phyloP scores from a whole-genome alignment of 2,329 filamentous ascomycete genomes.

The Metarhizium album region DNA sequence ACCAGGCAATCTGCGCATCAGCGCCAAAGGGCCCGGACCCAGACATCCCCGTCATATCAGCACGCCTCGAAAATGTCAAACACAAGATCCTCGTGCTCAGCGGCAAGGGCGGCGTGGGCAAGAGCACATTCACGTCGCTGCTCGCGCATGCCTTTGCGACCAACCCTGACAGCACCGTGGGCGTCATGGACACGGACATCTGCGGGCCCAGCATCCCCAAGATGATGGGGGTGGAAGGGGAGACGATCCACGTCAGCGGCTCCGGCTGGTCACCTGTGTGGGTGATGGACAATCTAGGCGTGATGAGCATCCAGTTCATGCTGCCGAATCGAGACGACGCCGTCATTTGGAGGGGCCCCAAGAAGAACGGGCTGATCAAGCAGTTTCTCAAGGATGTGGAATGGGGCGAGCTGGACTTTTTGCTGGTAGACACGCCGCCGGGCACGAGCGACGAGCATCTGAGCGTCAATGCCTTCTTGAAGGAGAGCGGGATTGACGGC shows the following conservation, averaged over 20 bases:
- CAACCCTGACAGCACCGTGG: slow-evolving; percentile 68
- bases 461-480: slow-evolving; percentile 83
- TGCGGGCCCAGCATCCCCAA: slow-evolving; percentile 94
- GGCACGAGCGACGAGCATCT: slow-evolving; percentile 94
- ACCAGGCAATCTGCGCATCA: slow-evolving; percentile 89
- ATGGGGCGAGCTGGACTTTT: slow-evolving; percentile 89
- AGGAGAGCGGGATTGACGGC: slow-evolving; percentile 84
- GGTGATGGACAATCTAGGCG: slow-evolving; percentile 85
- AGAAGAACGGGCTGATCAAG: slow-evolving; percentile 98
- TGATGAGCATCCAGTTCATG: slow-evolving; percentile 99
- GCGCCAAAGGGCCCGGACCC: slow-evolving; percentile 93
- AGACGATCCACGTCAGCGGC: slow-evolving; percentile 84
- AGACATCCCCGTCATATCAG: slow-evolving; percentile 80
- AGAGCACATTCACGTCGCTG: slow-evolving; percentile 85
- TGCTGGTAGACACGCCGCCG: slow-evolving; percentile 90
- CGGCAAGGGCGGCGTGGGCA: slow-evolving; percentile 94
- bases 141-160: slow-evolving; percentile 82
- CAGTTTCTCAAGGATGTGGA: slow-evolving; percentile 96
- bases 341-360: slow-evolving; percentile 93
- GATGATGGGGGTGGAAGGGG: slow-evolving; percentile 94
- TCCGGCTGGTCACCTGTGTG: slow-evolving; percentile 92
- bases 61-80: slow-evolving; percentile 67
- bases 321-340: slow-evolving; percentile 87
- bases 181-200: slow-evolving; percentile 97
- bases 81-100: slow-evolving; percentile 91